Conservation (phyloP, 805 yeast genomes). For the Saccharomyces jurei region DNA sequence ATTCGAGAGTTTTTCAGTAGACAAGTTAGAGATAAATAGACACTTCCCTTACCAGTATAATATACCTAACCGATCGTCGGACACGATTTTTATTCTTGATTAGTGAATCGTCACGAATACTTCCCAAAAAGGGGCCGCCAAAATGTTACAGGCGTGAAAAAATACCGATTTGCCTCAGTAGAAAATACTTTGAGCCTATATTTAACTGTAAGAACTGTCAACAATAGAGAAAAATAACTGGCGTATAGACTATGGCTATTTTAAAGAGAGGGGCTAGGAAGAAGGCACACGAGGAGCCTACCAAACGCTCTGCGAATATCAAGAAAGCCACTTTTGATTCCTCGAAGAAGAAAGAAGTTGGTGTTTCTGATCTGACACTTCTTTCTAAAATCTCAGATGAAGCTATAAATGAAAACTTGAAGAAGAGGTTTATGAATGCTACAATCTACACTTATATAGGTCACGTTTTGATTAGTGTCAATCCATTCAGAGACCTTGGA, state of each 20-base stretch:
- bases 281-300: slow-evolving; percentile 42
- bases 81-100: not conserved
- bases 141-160: not conserved
- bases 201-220: not conserved
- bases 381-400: slow-evolving; percentile 81
- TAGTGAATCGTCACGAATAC: not conserved
- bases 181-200: not conserved
- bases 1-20: not conserved
- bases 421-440: slow-evolving; percentile 78
- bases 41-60: too few relatives aligned
- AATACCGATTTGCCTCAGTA: not conserved
- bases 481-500: slow-evolving; percentile 90
- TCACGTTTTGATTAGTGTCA: slow-evolving; percentile 85
- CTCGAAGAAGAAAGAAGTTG: slow-evolving; percentile 85
- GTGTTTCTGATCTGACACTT: slow-evolving; percentile 84
- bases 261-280: slow-evolving; percentile 66
- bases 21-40: not conserved
- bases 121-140: not conserved
- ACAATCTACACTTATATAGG: slow-evolving; percentile 86
- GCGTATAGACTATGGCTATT: slow-evolving; percentile 43
- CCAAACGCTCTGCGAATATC: slow-evolving; percentile 43
- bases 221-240: slow-evolving; percentile 14
- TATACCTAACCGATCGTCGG: not conserved
- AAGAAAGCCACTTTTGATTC: slow-evolving; percentile 85
- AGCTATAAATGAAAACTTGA: slow-evolving; percentile 78